A percentile compares a stretch with the other conserved stretches of the same genome.
These are phyloP conservation scores for Aspergillus steynii DNA, from an alignment of 495 filamentous ascomycete species.

Conservation along the genomic window DNA sequence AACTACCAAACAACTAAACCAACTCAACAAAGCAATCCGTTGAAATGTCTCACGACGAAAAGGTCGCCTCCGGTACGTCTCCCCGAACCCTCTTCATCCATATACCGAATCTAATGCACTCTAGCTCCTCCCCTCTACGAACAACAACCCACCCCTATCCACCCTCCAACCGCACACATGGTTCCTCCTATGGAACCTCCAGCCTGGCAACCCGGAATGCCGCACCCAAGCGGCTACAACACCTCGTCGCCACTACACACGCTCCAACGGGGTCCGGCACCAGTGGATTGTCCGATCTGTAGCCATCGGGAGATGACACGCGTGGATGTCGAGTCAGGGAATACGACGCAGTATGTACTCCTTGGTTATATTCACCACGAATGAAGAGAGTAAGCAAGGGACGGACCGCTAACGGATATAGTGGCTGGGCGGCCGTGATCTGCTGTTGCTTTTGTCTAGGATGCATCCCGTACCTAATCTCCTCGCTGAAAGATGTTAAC, in stretches of 20 bases:
- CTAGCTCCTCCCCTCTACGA: slow-evolving; percentile 15
- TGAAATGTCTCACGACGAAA: neutral
- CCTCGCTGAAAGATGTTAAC: slow-evolving; percentile 51
- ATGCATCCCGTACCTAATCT: slow-evolving; percentile 54
- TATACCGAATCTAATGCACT: neutral
- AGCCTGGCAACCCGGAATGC: neutral
- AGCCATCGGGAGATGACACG: slow-evolving; percentile 48
- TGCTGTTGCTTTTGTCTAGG: slow-evolving; percentile 51
- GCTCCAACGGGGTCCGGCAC: slow-evolving; percentile 35
- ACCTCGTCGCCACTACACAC: slow-evolving; percentile 32
- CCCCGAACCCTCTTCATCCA: neutral
- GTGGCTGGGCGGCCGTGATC: slow-evolving; percentile 50
- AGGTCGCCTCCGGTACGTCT: neutral
- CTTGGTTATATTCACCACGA: neutral
- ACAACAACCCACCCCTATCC: neutral
- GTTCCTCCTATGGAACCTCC: neutral
- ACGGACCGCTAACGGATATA: slow-evolving; percentile 18
- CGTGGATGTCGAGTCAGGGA: slow-evolving; percentile 37
- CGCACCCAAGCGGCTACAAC: slow-evolving; percentile 30
- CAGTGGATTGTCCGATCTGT: slow-evolving; percentile 53
- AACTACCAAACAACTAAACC: too few relatives aligned
- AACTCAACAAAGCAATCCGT: neutral
- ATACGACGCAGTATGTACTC: slow-evolving; percentile 51
- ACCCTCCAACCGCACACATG: slow-evolving; percentile 9
- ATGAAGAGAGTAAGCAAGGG: too few relatives aligned